phyloP scores from a whole-genome alignment of 495 filamentous ascomycete genomes.

The Daldinia caldariorum region DNA sequence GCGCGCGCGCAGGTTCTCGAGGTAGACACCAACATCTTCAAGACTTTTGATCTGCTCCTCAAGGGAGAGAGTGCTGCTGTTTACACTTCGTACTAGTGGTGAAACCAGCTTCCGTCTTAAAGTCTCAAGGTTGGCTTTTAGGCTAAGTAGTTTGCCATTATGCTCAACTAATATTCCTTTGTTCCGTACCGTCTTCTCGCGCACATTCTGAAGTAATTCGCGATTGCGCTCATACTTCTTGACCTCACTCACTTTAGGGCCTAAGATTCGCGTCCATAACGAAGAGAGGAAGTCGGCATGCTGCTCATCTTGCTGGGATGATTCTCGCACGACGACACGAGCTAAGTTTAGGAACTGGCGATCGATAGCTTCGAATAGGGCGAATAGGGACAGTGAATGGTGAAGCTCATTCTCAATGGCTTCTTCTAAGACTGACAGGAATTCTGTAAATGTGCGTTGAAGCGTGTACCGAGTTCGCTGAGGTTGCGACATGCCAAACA shows the following conservation, averaged over 20 bases:
- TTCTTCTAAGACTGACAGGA: conserved; percentile 86
- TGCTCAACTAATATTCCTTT: conserved; percentile 85
- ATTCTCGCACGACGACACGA: conserved; percentile 84
- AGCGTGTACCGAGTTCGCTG: conserved; percentile 83
- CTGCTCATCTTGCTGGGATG: conserved; percentile 77
- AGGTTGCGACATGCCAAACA: conserved; percentile 81
- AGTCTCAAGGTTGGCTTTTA: conserved; percentile 83
- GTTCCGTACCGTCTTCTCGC: conserved; percentile 83
- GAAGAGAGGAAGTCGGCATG: conserved; percentile 83
- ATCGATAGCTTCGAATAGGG: conserved; percentile 87
- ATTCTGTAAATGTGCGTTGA: conserved; percentile 86
- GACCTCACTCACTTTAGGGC: conserved; percentile 72
- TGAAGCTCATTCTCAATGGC: conserved; percentile 83
- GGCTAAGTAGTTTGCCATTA: conserved; percentile 76
- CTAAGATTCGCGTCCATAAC: conserved; percentile 85
- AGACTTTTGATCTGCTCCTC: conserved; percentile 86
- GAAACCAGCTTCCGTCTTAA: conserved; percentile 80
- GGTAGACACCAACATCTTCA: conserved; percentile 78
- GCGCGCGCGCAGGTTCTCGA: conserved; percentile 73
- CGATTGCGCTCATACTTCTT: conserved; percentile 91
- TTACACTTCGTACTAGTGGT: conserved; percentile 77
- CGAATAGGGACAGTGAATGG: conserved; percentile 78
- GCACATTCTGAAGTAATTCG: conserved; percentile 75
- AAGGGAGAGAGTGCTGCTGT: conserved; percentile 71
- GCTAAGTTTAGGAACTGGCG: conserved; percentile 87